Evolutionary conservation across 345 rosid species (phyloP).

Genomic region (Viola odorata): DNA sequence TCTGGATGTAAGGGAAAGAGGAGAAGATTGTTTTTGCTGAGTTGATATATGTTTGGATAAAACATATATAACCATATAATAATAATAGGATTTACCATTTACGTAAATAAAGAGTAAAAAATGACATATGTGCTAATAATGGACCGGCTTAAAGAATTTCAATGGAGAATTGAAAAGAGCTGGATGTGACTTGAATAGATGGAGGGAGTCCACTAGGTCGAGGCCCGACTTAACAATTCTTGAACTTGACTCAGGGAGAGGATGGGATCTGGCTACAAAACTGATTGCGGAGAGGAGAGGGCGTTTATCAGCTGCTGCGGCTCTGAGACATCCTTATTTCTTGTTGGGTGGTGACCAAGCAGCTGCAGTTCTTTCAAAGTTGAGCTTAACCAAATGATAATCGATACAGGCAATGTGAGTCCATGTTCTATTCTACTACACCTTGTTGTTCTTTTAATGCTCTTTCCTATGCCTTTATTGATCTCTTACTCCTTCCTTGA

Average conservation of each 20-base stretch:
- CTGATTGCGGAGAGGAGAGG: constrained; percentile 79
- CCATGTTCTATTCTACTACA: background rate
- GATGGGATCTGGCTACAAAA: constrained; percentile 93
- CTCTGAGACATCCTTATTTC: constrained; percentile 91
- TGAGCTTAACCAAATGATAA: constrained; percentile 53
- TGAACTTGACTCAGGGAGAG: constrained; percentile 88
- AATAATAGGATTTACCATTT: too few species aligned
- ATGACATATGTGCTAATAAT: too few species aligned
- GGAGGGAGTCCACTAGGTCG: constrained; percentile 63
- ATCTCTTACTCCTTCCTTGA: too few species aligned
- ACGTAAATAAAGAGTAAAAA: too few species aligned
- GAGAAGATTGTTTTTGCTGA: too few species aligned
- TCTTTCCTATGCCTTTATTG: too few species aligned
- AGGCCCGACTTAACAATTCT: constrained; percentile 75
- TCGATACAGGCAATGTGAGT: constrained; percentile 14
- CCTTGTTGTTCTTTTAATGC: too few species aligned
- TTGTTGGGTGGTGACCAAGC: constrained; percentile 91
- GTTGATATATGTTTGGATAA: too few species aligned
- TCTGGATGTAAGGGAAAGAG: too few species aligned
- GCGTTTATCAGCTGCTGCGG: constrained; percentile 87
- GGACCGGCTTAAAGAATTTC: constrained; percentile 81
- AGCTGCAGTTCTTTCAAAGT: constrained; percentile 75
- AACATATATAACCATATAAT: too few species aligned
- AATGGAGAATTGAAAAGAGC: constrained; percentile 60
- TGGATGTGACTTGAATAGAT: constrained; percentile 58